These are phyloP conservation scores for Solanum tacnaense DNA, from an alignment of 257 asterid species.

Conservation along the genomic window DNA sequence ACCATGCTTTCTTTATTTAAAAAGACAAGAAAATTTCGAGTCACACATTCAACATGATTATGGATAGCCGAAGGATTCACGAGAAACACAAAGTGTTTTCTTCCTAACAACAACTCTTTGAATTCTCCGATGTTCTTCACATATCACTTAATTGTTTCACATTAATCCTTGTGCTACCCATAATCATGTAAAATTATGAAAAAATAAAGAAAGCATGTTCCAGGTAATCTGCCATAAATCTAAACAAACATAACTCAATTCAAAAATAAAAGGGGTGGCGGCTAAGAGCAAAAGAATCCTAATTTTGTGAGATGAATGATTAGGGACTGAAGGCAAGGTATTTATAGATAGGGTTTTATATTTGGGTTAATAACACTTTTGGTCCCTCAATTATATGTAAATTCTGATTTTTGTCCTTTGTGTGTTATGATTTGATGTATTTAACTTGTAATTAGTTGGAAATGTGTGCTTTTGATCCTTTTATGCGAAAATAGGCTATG, in stretches of 20 bases:
- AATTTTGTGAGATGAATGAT: background rate
- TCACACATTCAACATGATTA: background rate
- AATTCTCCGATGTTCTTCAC: background rate
- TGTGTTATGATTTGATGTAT: background rate
- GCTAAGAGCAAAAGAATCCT: background rate
- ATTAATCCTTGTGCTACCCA: background rate
- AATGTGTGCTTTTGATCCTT: background rate
- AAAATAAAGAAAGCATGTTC: background rate
- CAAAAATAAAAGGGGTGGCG: background rate
- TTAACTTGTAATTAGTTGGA: background rate
- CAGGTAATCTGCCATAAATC: background rate
- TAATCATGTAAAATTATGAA: background rate
- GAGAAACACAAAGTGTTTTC: background rate
- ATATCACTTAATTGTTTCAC: background rate
- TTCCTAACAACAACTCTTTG: background rate
- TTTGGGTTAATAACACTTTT: background rate
- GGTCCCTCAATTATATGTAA: background rate
- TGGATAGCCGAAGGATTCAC: background rate
- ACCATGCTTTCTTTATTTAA: background rate
- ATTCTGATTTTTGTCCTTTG: background rate
- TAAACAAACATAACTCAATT: background rate
- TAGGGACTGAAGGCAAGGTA: background rate
- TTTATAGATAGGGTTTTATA: background rate
- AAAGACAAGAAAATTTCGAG: background rate
- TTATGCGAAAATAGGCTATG: background rate